Evolutionary conservation across 2,329 filamentous ascomycete species (phyloP), one percentile per base, ranked within the genome.

Genomic region (Colletotrichum sidae): DNA sequence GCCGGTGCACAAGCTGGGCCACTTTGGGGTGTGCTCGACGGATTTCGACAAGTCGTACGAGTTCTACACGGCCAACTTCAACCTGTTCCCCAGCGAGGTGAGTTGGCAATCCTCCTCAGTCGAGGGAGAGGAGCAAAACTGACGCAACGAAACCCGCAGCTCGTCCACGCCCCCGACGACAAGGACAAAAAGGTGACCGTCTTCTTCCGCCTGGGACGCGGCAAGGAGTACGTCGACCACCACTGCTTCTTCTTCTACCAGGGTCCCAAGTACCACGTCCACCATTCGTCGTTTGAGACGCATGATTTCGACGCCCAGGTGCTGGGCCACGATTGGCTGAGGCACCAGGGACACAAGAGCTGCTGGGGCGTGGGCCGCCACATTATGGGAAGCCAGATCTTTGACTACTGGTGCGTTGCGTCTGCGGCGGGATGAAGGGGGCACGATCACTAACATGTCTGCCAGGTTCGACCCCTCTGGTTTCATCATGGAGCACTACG

Each of bases 341-440:
- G 80, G 2, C 78, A 86, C 67, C 86, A 88, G 74, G 86, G 86
- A 2, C 90, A 90, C 72, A 83, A 82, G 70, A 85, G 83, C 70
- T 88, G 88, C 67, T 93, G 90, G 90, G 90, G 90, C 2, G 86
- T 93, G 0, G 90, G 90, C 0, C 77, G 90, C 56, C 90, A 92
- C 78, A 84, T 92, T 25, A 81, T 92, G 70, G 90, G 90, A 4
- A 88, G 84, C 68, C 90, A 92, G 77, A 87, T 92, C 55, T 93
- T 92, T 70, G 73, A 75, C 53, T 75, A 75, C 61, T 75, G 73
- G 72, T 73, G 44, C 55, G 70, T 67, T 35, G 17, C 44, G 58
- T 38, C 67, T 9, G n/a, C 12, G 7, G 15, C 11, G 3, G 13
- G 13, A 15, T 11, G 25, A 6, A 34, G 47, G 4, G 10, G 8